These are phyloP conservation scores for Aspergillus texensis DNA, from an alignment of 2,329 filamentous ascomycete genomes.

Conservation along the genomic window DNA sequence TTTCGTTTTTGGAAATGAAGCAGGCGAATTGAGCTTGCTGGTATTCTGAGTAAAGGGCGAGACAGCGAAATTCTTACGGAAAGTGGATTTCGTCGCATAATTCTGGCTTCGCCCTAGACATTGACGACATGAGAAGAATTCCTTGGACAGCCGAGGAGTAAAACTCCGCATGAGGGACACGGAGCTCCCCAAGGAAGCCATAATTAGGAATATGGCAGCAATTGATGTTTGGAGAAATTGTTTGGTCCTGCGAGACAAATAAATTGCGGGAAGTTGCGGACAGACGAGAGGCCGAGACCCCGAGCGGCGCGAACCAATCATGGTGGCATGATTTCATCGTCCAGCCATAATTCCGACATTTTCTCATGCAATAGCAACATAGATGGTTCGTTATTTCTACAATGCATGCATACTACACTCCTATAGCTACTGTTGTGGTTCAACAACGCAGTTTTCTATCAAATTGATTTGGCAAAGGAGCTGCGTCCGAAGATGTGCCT, in stretches of 20 bases:
- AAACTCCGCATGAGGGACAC: slow-evolving; percentile 36
- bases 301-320: slow-evolving; percentile 22
- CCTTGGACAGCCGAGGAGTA: slow-evolving; percentile 40
- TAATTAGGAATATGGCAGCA: slow-evolving; percentile 20
- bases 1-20: slow-evolving; percentile 28
- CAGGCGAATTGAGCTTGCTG: slow-evolving; percentile 28
- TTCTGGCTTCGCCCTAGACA: slow-evolving; percentile 37
- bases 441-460: neutral
- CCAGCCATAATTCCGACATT: neutral
- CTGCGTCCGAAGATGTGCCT: neutral
- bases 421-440: neutral
- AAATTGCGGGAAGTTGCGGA: slow-evolving; percentile 13
- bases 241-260: slow-evolving; percentile 5
- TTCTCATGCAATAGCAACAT: neutral
- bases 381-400: no score
- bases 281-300: slow-evolving; percentile 16
- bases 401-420: neutral
- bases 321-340: slow-evolving; percentile 19
- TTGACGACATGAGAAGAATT: slow-evolving; percentile 47
- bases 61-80: slow-evolving; percentile 34
- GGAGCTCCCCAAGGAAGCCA: slow-evolving; percentile 38
- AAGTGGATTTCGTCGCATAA: slow-evolving; percentile 31
- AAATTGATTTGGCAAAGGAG: neutral
- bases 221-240: slow-evolving; percentile 6
- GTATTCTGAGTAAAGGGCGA: slow-evolving; percentile 30